Conservation (phyloP, 2,329 filamentous ascomycete species). For the Cladophialophora exuberans region DNA sequence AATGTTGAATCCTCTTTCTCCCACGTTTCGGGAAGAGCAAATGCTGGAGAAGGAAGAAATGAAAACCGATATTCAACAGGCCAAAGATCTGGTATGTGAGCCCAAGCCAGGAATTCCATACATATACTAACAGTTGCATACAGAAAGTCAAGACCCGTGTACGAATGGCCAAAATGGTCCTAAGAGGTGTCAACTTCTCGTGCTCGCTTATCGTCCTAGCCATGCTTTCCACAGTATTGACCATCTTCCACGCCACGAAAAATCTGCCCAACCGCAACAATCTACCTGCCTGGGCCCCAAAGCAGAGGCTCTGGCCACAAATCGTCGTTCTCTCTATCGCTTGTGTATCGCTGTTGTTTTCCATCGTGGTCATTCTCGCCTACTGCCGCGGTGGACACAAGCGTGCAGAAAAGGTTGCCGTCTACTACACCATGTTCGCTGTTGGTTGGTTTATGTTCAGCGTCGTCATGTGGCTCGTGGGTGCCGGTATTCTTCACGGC, state of each 20-base stretch:
- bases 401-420: conserved; percentile 86
- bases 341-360: conserved; percentile 78
- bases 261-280: conserved; percentile 73
- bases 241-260: conserved; percentile 90
- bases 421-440: conserved; percentile 95
- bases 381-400: conserved; percentile 89
- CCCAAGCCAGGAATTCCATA: not conserved
- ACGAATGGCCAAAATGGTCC: conserved; percentile 87
- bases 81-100: conserved; percentile 78
- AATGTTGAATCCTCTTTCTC: conserved; percentile 79
- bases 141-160: conserved; percentile 93
- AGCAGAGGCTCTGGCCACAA: conserved; percentile 87
- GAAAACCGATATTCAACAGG: conserved; percentile 82
- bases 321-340: conserved; percentile 78
- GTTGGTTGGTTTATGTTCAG: conserved; percentile 93
- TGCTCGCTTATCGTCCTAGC: conserved; percentile 93
- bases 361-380: conserved; percentile 76
- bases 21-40: conserved; percentile 88
- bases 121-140: conserved; percentile 44
- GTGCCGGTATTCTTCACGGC: conserved; percentile 81
- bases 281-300: conserved; percentile 80
- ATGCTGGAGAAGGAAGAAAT: conserved; percentile 82
- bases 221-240: conserved; percentile 84
- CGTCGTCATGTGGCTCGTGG: conserved; percentile 88
- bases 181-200: conserved; percentile 95